phyloP scores from a whole-genome alignment of 1,284 basidiomycete species.

The Chalciporus sp. region DNA sequence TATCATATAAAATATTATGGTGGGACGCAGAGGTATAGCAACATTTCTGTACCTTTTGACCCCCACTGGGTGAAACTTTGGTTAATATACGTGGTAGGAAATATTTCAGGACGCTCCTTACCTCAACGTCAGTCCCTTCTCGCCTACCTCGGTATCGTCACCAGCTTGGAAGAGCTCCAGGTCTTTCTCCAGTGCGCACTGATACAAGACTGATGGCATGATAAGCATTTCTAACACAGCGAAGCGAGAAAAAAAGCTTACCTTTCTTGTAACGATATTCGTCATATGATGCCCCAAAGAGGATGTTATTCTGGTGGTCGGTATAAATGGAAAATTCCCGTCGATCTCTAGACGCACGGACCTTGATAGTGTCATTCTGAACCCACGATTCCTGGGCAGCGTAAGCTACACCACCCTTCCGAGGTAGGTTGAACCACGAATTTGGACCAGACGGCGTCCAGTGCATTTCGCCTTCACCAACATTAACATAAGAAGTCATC shows the following conservation, averaged over 20 bases:
- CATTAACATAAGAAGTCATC: neutral
- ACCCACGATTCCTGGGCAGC: conserved; percentile 70
- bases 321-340: too few relatives aligned
- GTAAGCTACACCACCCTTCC: conserved; percentile 59
- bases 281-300: conserved; percentile 79
- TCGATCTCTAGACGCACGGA: neutral
- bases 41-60: conserved; percentile 37
- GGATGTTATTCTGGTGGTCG: conserved; percentile 66
- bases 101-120: neutral
- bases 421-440: conserved; percentile 57
- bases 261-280: conserved; percentile 71
- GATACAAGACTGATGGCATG: conserved; percentile 43
- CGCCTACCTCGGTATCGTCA: conserved; percentile 35
- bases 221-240: too few relatives aligned
- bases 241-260: too few relatives aligned
- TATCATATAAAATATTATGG: neutral
- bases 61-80: conserved; percentile 32
- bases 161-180: conserved; percentile 62
- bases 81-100: conserved; percentile 5
- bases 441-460: conserved; percentile 11
- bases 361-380: conserved; percentile 51
- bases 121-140: conserved; percentile 28
- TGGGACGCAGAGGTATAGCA: neutral
- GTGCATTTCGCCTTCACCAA: conserved; percentile 15
- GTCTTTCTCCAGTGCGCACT: conserved; percentile 60